phyloP scores from a whole-genome alignment of 148 eudicot species.

The Rhododendron vialii region DNA sequence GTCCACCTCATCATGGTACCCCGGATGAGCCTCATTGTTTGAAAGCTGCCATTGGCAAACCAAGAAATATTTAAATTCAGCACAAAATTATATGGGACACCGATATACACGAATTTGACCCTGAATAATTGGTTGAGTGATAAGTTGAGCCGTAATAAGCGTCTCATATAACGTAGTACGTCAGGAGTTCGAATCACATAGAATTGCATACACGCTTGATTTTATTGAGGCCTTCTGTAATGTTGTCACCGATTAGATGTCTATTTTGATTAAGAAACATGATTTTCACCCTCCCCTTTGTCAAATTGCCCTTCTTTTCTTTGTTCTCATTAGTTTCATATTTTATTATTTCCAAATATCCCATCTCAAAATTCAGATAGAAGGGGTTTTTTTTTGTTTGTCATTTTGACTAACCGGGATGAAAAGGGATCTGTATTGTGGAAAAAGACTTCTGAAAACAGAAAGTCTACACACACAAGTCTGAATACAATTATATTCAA shows the following conservation, averaged over 20 bases:
- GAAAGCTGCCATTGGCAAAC: slow-evolving; percentile 52
- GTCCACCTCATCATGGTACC: slow-evolving; percentile 90
- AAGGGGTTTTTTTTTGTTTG: too few relatives aligned
- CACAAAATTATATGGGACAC: not conserved
- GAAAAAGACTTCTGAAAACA: too few relatives aligned
- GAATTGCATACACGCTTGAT: not conserved
- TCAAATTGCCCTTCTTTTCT: too few relatives aligned
- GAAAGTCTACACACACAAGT: not conserved
- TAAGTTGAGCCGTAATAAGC: not conserved
- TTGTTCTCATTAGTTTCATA: too few relatives aligned
- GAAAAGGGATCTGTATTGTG: too few relatives aligned
- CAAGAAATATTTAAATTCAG: not conserved
- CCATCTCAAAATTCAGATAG: too few relatives aligned
- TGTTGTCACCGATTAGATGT: not conserved
- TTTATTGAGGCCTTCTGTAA: not conserved
- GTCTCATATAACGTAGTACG: not conserved
- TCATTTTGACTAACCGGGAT: too few relatives aligned
- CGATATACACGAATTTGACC: not conserved
- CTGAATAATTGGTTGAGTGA: not conserved
- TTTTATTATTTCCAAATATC: too few relatives aligned
- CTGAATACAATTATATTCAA: too few relatives aligned
- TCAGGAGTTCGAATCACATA: not conserved
- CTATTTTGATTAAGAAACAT: not conserved
- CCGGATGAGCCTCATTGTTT: slow-evolving; percentile 82
- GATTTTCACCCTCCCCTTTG: not conserved